phyloP scores from a whole-genome alignment of 2,329 filamentous ascomycete genomes.

The Fusarium algeriense region DNA sequence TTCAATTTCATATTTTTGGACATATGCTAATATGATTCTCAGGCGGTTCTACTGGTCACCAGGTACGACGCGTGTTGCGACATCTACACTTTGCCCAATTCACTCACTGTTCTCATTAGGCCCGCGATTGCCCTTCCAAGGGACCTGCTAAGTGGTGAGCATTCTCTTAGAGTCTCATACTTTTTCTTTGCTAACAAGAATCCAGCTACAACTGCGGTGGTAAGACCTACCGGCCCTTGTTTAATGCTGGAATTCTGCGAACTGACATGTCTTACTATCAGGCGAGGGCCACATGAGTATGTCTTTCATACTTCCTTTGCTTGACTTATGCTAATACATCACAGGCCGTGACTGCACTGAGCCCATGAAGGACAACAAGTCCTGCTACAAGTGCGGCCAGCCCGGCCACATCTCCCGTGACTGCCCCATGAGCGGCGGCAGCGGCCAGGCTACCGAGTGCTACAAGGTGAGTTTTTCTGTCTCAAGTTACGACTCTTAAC shows the following conservation, averaged over 20 bases:
- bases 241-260: slow-evolving; percentile 9
- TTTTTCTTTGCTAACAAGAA: slow-evolving; percentile 10
- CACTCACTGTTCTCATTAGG: slow-evolving; percentile 60
- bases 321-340: slow-evolving; percentile 25
- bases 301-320: slow-evolving; percentile 49
- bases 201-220: slow-evolving; percentile 83
- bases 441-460: slow-evolving; percentile 75
- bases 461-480: slow-evolving; percentile 74
- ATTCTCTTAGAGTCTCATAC: neutral
- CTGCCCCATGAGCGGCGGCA: slow-evolving; percentile 70
- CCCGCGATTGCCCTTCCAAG: slow-evolving; percentile 88
- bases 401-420: slow-evolving; percentile 93
- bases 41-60: slow-evolving; percentile 81
- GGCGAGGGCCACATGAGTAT: slow-evolving; percentile 82
- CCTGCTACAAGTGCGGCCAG: slow-evolving; percentile 83
- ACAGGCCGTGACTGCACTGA: slow-evolving; percentile 91
- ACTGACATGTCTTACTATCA: slow-evolving; percentile 49
- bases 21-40: slow-evolving; percentile 43
- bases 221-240: slow-evolving; percentile 56
- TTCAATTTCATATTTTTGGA: slow-evolving; percentile 1
- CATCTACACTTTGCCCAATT: neutral
- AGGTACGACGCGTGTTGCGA: slow-evolving; percentile 66
- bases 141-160: slow-evolving; percentile 84
- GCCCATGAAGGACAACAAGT: slow-evolving; percentile 86
- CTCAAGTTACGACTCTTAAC: neutral